Evolutionary conservation across 2,329 filamentous ascomycete genomes (phyloP), one percentile per base, ranked within the genome.

Genomic region (Pyricularia sp.): DNA sequence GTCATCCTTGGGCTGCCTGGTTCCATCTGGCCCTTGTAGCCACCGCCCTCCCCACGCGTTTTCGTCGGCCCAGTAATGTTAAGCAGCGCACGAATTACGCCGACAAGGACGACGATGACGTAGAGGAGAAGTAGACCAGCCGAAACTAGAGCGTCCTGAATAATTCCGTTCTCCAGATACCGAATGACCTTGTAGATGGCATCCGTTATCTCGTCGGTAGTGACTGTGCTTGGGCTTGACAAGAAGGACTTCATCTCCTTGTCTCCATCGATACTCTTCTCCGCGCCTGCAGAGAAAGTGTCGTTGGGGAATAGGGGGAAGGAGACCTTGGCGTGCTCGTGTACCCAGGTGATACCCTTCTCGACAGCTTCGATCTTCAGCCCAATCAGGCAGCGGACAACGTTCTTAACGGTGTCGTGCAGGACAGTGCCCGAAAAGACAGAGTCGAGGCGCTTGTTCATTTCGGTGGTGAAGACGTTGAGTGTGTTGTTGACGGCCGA

Each of bases 271-370:
- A 90, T 80, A 55, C 85, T 86, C 64, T 85, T 83, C 36, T 87
- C 81, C 69, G 94, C 92, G 61, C 94, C 93, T 68, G 90, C 81
- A 70, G 92, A 94, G 80, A 98, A 97, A 1, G 91, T 92, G 76
- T 97, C 86, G 74, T 92, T 90, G 30, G 87, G 83, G 70, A 98
- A 88, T 68, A 86, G 79, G 0, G 95, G 95, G 73, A 99, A 90
- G 70, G 87, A 82, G 73, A 99, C 85, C 71, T 95, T 87, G 3
- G 95, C 93, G 76, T 98, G 83, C 73, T 98, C 90, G 74, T 92
- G 87, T 12, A 97, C 91, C 94, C 94, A 99, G 0, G 92, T 97
- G n/a, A 98, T 84, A 14, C 91, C 95, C 75, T 91, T 90, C 77
- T 98, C 88, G 72, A 99, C 88, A 26, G 89, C 86, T 72, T 92